These are phyloP conservation scores for Xerocomus brunneocitrinus DNA, from an alignment of 768 basidiomycete species.

Conservation along the genomic window DNA sequence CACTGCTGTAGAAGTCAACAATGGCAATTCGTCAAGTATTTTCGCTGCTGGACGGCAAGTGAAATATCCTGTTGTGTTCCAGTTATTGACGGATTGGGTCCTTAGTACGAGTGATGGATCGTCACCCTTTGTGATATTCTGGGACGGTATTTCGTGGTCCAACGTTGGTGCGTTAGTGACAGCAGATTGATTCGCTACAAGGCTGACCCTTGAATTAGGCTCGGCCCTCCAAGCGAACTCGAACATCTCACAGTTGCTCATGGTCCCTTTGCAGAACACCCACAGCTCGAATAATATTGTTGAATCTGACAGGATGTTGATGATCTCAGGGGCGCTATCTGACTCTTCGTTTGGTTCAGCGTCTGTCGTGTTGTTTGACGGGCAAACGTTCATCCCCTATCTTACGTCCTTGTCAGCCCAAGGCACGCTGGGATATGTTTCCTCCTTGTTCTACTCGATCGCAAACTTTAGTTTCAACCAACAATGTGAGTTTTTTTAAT, in stretches of 20 bases:
- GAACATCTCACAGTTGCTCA: conserved; percentile 74
- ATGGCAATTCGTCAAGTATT: conserved; percentile 73
- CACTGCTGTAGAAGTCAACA: conserved; percentile 82
- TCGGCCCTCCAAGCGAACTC: conserved; percentile 52
- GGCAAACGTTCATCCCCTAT: conserved; percentile 76
- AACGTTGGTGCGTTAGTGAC: conserved; percentile 45
- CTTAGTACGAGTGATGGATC: conserved; percentile 53
- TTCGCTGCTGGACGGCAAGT: conserved; percentile 86
- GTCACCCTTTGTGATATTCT: conserved; percentile 72
- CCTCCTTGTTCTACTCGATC: conserved; percentile 81
- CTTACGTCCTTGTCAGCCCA: conserved; percentile 60
- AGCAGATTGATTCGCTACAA: background rate
- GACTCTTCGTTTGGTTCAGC: conserved; percentile 72
- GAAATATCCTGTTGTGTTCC: background rate
- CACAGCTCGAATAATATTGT: conserved; percentile 68
- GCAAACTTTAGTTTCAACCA: conserved; percentile 70
- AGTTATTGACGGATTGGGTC: background rate
- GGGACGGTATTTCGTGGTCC: conserved; percentile 80
- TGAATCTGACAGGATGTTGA: conserved; percentile 81
- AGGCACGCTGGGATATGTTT: conserved; percentile 66
- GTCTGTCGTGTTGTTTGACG: conserved; percentile 86
- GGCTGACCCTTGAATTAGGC: conserved; percentile 34
- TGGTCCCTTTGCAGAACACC: conserved; percentile 85
- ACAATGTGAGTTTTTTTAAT: conserved; percentile 48
- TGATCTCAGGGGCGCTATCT: conserved; percentile 77